These are phyloP conservation scores for Arxiozyma telluris DNA, from an alignment of 1,139 yeast genomes.

Conservation along the genomic window DNA sequence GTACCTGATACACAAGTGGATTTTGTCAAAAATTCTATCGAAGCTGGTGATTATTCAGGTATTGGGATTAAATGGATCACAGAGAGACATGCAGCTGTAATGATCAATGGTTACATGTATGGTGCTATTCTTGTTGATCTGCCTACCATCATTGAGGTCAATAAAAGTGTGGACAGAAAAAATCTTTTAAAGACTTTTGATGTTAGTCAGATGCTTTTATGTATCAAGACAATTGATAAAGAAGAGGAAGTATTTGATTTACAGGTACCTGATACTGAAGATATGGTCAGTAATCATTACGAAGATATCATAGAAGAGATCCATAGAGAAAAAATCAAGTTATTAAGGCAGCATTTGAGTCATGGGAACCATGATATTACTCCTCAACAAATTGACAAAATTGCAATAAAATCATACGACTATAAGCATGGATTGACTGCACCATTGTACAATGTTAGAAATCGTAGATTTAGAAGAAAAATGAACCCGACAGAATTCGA, in stretches of 20 bases:
- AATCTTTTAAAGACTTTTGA: slow-evolving; percentile 83
- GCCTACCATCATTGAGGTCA: slow-evolving; percentile 82
- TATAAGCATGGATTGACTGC: slow-evolving; percentile 76
- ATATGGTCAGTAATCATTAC: slow-evolving; percentile 30
- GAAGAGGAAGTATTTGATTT: slow-evolving; percentile 42
- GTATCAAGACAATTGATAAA: slow-evolving; percentile 51
- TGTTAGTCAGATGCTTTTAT: slow-evolving; percentile 75
- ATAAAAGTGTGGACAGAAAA: slow-evolving; percentile 82
- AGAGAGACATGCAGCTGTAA: slow-evolving; percentile 66
- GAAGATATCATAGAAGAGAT: slow-evolving; percentile 32
- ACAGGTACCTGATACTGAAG: slow-evolving; percentile 26
- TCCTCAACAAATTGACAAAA: slow-evolving; percentile 30
- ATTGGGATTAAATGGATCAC: slow-evolving; percentile 67
- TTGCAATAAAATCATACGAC: slow-evolving; percentile 42
- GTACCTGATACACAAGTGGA: slow-evolving; percentile 60
- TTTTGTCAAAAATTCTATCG: slow-evolving; percentile 68
- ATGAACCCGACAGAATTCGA: slow-evolving; percentile 46
- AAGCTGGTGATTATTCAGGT: slow-evolving; percentile 68
- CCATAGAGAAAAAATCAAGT: slow-evolving; percentile 16
- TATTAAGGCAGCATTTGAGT: slow-evolving; percentile 9
- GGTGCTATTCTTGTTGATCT: slow-evolving; percentile 82
- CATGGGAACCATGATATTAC: slow-evolving; percentile 12
- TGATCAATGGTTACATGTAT: slow-evolving; percentile 46
- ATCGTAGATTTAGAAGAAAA: slow-evolving; percentile 46
- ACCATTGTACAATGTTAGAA: slow-evolving; percentile 53